These are phyloP conservation scores for Canavalia gladiata DNA, from an alignment of 306 rosid species.

Conservation along the genomic window DNA sequence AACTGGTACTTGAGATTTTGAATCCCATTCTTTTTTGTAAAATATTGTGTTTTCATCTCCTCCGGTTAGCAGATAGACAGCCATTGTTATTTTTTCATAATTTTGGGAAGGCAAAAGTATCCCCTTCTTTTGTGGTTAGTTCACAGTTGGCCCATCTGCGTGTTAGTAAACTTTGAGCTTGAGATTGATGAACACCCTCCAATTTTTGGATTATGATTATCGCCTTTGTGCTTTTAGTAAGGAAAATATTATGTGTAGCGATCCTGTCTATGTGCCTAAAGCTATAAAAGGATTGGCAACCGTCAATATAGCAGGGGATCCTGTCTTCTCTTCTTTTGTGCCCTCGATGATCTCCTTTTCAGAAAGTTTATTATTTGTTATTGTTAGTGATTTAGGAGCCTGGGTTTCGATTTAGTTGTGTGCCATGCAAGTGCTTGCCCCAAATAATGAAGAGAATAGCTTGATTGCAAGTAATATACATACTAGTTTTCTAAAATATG, in stretches of 20 bases:
- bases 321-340: too few relatives aligned
- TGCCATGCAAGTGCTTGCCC: too few relatives aligned
- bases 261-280: background rate
- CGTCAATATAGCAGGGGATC: too few relatives aligned
- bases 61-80: background rate
- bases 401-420: too few relatives aligned
- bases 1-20: conserved; percentile 45
- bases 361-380: too few relatives aligned
- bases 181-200: background rate
- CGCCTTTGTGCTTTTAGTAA: background rate
- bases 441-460: too few relatives aligned
- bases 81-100: conserved; percentile 9
- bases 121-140: background rate
- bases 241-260: background rate
- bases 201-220: conserved; percentile 27
- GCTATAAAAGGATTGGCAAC: too few relatives aligned
- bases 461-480: too few relatives aligned
- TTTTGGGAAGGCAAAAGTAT: conserved; percentile 20
- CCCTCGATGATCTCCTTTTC: too few relatives aligned
- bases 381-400: too few relatives aligned
- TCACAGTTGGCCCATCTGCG: background rate
- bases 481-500: too few relatives aligned
- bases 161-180: conserved; percentile 14
- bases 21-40: conserved; percentile 56
- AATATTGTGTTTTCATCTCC: conserved; percentile 41